Percentiles rank a stretch among this genome's conserved stretches.
Evolutionary conservation across 164 flowering plant species (phyloP).

Genomic region (Piper betle): DNA sequence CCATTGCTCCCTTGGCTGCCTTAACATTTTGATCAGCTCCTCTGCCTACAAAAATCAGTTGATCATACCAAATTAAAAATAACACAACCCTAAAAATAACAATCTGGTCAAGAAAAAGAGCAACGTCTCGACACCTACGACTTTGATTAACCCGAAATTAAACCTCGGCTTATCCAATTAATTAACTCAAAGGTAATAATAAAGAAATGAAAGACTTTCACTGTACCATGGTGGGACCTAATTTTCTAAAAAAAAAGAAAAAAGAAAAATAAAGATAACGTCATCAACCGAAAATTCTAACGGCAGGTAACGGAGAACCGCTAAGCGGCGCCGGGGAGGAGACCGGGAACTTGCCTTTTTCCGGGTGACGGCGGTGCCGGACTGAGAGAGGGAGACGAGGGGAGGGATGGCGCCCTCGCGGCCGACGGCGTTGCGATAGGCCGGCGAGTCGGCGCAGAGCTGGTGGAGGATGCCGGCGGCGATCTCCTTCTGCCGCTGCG

Average conservation of each 20-base stretch:
- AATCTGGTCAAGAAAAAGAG: too few relatives aligned
- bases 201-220: too few relatives aligned
- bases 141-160: too few relatives aligned
- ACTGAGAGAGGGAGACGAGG: conserved; percentile 60
- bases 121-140: too few relatives aligned
- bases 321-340: neutral
- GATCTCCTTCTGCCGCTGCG: conserved; percentile 75
- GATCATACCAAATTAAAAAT: neutral
- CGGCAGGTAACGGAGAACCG: neutral
- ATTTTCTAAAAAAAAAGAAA: too few relatives aligned
- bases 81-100: too few relatives aligned
- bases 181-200: too few relatives aligned
- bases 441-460: conserved; percentile 50
- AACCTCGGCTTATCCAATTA: too few relatives aligned
- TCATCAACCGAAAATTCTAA: neutral
- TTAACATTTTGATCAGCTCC: conserved; percentile 51
- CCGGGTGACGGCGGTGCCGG: conserved; percentile 64
- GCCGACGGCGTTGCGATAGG: conserved; percentile 56
- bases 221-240: neutral
- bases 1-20: conserved; percentile 49
- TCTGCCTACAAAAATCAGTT: conserved; percentile 48
- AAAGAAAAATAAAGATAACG: neutral
- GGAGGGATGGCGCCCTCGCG: conserved; percentile 94
- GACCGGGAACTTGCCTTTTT: conserved; percentile 40
- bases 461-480: conserved; percentile 46